These are phyloP conservation scores for Glycine latifolia DNA, from an alignment of 306 rosid species.

Conservation along the genomic window DNA sequence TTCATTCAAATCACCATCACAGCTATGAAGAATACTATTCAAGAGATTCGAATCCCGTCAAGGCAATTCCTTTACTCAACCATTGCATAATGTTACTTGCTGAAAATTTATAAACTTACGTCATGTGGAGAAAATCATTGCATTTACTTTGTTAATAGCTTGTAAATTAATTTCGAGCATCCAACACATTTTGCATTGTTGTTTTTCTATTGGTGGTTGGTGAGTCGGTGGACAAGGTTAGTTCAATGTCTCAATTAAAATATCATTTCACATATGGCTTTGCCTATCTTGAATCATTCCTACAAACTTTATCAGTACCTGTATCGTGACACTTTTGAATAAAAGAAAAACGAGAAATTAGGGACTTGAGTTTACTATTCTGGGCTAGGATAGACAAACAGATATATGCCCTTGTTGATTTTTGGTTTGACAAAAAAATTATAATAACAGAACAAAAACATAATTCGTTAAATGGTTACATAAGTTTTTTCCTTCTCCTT, in stretches of 20 bases:
- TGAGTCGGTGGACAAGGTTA: constrained; percentile 6
- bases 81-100: background rate
- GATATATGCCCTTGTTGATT: background rate
- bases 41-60: constrained; percentile 24
- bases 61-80: background rate
- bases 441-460: background rate
- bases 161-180: background rate
- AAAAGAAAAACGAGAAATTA: background rate
- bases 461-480: background rate
- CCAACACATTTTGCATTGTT: background rate
- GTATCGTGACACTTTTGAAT: background rate
- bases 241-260: background rate
- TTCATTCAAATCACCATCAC: constrained; percentile 27
- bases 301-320: background rate
- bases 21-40: constrained; percentile 12
- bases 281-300: constrained; percentile 19
- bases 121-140: background rate
- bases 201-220: constrained; percentile 21
- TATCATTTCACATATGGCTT: background rate
- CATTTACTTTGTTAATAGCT: background rate
- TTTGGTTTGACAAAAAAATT: background rate
- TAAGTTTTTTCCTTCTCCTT: too few species aligned
- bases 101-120: background rate
- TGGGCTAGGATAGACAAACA: constrained; percentile 1
- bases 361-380: background rate